phyloP scores from a whole-genome alignment of 139 green algal genomes.

The Deuterostichococcus epilithicus region DNA sequence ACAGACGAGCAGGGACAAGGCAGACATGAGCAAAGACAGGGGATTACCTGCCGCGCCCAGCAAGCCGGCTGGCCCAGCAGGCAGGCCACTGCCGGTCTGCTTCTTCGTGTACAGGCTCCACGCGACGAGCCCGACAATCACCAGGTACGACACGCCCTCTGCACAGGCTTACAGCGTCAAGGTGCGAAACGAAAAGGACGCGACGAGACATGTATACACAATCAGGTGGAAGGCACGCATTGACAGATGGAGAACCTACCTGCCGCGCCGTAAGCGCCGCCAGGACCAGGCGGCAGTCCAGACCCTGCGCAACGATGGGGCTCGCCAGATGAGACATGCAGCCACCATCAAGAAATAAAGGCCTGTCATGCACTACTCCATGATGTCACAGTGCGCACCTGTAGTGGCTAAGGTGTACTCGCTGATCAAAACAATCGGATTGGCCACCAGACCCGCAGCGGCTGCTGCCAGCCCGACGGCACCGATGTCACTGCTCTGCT shows the following conservation, averaged over 20 bases:
- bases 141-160: conserved; percentile 35
- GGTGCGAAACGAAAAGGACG: not conserved
- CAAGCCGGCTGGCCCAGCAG: conserved; percentile 60
- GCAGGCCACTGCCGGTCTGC: conserved; percentile 65
- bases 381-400: no score
- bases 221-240: not conserved
- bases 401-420: conserved; percentile 68
- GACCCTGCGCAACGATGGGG: no score
- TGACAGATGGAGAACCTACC: not conserved
- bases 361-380: no score
- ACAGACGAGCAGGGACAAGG: no score
- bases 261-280: conserved; percentile 27
- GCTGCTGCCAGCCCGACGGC: conserved; percentile 17
- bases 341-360: conserved; percentile 52
- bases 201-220: not conserved
- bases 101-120: conserved; percentile 68
- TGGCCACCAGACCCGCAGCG: conserved; percentile 32
- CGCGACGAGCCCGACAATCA: conserved; percentile 65
- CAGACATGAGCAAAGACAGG: no score
- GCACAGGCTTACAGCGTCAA: conserved; percentile 22
- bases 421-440: conserved; percentile 44
- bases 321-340: not conserved
- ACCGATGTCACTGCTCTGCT: conserved; percentile 11
- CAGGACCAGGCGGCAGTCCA: conserved; percentile 12
- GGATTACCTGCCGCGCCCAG: no score